phyloP scores from a whole-genome alignment of 768 basidiomycete species.

The Lactifluus pinguis region DNA sequence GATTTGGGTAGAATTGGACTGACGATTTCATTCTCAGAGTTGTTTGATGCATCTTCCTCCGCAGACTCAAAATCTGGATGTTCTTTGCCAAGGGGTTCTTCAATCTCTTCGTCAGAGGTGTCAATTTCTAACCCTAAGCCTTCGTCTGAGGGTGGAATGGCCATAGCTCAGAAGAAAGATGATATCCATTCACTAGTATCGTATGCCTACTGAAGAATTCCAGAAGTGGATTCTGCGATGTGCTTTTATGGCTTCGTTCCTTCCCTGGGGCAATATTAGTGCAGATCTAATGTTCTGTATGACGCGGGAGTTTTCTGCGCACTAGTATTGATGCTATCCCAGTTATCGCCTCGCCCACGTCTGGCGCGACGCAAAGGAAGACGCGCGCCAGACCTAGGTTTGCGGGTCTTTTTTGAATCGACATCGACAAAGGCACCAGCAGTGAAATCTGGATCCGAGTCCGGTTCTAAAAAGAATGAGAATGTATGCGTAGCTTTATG shows the following conservation, averaged over 20 bases:
- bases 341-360: neutral
- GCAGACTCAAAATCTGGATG: slow-evolving; percentile 6
- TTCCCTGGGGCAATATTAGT: neutral
- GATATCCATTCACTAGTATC: slow-evolving; percentile 1
- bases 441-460: slow-evolving; percentile 44
- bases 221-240: slow-evolving; percentile 21
- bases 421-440: slow-evolving; percentile 31
- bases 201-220: slow-evolving; percentile 22
- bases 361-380: neutral
- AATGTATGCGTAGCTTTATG: neutral
- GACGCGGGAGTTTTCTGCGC: slow-evolving; percentile 23
- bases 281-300: neutral
- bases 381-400: slow-evolving; percentile 3
- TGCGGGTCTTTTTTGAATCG: slow-evolving; percentile 24
- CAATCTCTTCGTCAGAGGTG: slow-evolving; percentile 19
- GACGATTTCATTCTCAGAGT: neutral
- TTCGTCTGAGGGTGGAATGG: slow-evolving; percentile 14
- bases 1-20: slow-evolving; percentile 1
- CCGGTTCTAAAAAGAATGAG: slow-evolving; percentile 26
- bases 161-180: neutral
- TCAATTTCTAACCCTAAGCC: slow-evolving; percentile 15
- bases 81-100: slow-evolving; percentile 17
- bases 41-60: slow-evolving; percentile 2
- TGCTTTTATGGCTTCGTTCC: slow-evolving; percentile 5
- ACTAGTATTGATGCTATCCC: neutral